These are phyloP conservation scores for Eruca vesicaria DNA, from an alignment of 441 rosid species.

Conservation along the genomic window DNA sequence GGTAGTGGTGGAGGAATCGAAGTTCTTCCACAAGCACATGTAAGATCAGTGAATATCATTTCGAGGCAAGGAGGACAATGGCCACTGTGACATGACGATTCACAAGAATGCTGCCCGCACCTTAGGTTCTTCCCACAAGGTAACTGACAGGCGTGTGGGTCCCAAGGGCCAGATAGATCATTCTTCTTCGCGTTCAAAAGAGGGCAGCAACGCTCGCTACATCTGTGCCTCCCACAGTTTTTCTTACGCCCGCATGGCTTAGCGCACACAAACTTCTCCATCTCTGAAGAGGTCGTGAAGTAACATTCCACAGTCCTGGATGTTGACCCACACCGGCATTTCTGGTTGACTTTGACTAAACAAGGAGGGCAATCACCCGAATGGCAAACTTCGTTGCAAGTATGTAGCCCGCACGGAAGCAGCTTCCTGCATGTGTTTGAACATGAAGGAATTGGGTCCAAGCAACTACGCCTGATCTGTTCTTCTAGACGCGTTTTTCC, in stretches of 20 bases:
- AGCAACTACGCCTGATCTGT: too few species aligned
- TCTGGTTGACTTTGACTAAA: constrained; percentile 55
- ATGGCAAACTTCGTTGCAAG: constrained; percentile 85
- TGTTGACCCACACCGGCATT: too few species aligned
- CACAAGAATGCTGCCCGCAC: constrained; percentile 96
- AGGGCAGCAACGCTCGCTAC: too few species aligned
- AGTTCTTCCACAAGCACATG: too few species aligned
- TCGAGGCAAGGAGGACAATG: too few species aligned
- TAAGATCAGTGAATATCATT: too few species aligned
- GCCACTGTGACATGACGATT: constrained; percentile 88
- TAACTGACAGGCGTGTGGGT: constrained; percentile 89
- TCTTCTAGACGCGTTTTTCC: constrained; percentile 77
- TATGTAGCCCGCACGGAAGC: constrained; percentile 78
- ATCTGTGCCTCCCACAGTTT: too few species aligned
- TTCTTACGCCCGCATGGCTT: too few species aligned
- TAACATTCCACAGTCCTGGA: constrained; percentile 88
- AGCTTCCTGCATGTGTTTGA: constrained; percentile 60
- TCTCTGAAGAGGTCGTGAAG: constrained; percentile 47
- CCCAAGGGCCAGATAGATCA: constrained; percentile 56
- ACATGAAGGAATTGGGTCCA: constrained; percentile 91
- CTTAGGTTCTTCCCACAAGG: too few species aligned
- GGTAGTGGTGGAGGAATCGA: too few species aligned
- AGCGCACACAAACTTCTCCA: constrained; percentile 65
- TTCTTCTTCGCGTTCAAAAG: too few species aligned
- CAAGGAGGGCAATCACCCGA: constrained; percentile 83